These are phyloP conservation scores for Arthromyces matolae DNA, from an alignment of 768 basidiomycete genomes.

Conservation along the genomic window DNA sequence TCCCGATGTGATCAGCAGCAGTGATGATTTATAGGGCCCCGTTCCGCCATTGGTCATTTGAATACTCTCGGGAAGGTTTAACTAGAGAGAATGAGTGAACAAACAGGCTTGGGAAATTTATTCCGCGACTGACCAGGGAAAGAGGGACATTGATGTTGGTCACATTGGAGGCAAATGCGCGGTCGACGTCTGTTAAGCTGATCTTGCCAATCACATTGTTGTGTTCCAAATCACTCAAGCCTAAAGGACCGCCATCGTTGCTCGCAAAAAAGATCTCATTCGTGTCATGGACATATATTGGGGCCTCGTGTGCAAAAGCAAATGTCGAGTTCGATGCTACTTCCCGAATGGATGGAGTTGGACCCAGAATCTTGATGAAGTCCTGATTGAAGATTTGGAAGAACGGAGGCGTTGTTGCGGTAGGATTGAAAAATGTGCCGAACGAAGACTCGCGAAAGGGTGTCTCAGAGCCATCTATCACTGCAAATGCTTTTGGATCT, in stretches of 20 bases:
- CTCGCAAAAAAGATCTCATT: slow-evolving; percentile 72
- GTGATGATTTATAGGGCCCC: slow-evolving; percentile 53
- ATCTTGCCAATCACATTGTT: slow-evolving; percentile 65
- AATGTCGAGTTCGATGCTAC: slow-evolving; percentile 60
- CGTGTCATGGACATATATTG: slow-evolving; percentile 61
- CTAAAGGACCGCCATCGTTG: slow-evolving; percentile 63
- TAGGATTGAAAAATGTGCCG: slow-evolving; percentile 54
- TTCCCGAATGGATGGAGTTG: slow-evolving; percentile 49
- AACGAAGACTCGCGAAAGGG: slow-evolving; percentile 37
- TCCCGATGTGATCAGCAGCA: slow-evolving; percentile 64
- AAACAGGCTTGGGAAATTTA: neutral
- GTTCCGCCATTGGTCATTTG: slow-evolving; percentile 74
- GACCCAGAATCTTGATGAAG: slow-evolving; percentile 62
- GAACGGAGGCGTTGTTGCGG: slow-evolving; percentile 52
- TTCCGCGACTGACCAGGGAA: slow-evolving; percentile 30
- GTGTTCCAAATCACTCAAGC: slow-evolving; percentile 58
- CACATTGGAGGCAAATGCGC: slow-evolving; percentile 34
- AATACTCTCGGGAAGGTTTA: slow-evolving; percentile 52
- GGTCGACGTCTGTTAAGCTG: slow-evolving; percentile 51
- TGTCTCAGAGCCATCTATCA: slow-evolving; percentile 40
- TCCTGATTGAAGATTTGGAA: slow-evolving; percentile 49
- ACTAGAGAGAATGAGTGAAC: slow-evolving; percentile 29
- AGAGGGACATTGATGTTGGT: slow-evolving; percentile 47
- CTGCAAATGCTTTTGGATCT: slow-evolving; percentile 48
- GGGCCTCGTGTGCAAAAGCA: slow-evolving; percentile 79